Evolutionary conservation across 208 protist genomes (phyloP), one percentile per base, ranked within the genome.

Genomic region (Trypanosoma theileri): DNA sequence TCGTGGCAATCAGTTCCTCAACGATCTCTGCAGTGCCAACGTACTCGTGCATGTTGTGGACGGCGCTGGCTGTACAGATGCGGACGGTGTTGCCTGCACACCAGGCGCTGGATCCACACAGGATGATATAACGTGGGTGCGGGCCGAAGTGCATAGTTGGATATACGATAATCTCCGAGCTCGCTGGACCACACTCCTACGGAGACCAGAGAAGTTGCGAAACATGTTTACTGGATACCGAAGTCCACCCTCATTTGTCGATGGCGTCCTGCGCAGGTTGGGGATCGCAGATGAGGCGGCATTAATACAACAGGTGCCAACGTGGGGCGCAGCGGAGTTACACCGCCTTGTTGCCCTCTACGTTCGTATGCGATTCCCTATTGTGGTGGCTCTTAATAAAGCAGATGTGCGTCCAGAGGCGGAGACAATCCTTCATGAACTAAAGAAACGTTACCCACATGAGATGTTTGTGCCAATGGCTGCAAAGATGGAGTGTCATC

Each of bases 41-140:
- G 94, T 96, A 58, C 86, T 98, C 3, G 84, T 98, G 28, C 96
- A 98, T 72, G 89, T 98, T 14, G 91, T 98, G 24, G 96, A 98
- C 59, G 93, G 90, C 16, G 89, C 87, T 6, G 95, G 78, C 0
- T 82, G 79, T 31, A 98, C 95, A 22, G 84, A 98, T 61, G 83
- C 83, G 31, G 89, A 93, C n/a, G 96, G 96, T 19, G 85, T 75
- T n/a, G 74, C 71, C 46, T 89, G 87, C 48, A 19, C 74, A 3
- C 76, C 80, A 16, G 89, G 84, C 16, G 78, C 83, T 28, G 88
- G 88, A 45, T 91, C 86, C 28, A 66, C 91, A 13, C 59, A 82
- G 26, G 79, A 94, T 51, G 95, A 98, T 73, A 92, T 98, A 41
- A 61, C 67, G 7, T 98, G 95, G 93, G 92, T 98, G n/a, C 86